Conservation (phyloP, 768 basidiomycete species). For the Hysterangium stoloniferum region DNA sequence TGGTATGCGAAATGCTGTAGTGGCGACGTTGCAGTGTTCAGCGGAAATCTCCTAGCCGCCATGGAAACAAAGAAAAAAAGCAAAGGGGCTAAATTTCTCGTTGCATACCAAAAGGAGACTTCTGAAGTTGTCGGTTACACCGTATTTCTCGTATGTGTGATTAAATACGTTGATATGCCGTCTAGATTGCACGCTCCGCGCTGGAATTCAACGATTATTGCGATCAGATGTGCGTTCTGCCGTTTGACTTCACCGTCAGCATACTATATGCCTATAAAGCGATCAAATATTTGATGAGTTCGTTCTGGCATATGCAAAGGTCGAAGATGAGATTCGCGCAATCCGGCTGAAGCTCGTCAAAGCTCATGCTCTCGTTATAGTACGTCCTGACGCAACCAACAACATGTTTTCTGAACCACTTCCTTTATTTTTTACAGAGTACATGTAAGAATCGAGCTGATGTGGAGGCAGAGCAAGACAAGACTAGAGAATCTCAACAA, state of each 20-base stretch:
- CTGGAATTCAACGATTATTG: conserved; percentile 4
- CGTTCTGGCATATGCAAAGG: neutral
- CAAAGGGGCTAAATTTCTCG: neutral
- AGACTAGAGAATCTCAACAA: conserved; percentile 1
- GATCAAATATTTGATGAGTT: conserved; percentile 3
- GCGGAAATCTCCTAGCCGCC: neutral
- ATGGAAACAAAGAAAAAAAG: conserved; percentile 5
- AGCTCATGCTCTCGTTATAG: conserved; percentile 1
- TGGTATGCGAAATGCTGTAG: neutral
- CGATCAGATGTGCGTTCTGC: conserved; percentile 7
- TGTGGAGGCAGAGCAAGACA: neutral
- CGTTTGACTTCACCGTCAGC: neutral
- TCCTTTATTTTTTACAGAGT: neutral
- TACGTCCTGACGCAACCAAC: neutral
- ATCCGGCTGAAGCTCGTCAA: conserved; percentile 4
- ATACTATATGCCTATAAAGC: neutral
- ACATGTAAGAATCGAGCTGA: neutral
- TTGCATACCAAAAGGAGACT: neutral
- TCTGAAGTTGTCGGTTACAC: neutral
- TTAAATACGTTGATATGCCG: neutral
- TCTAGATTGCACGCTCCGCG: conserved; percentile 1
- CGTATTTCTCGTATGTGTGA: neutral
- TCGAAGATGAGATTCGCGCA: conserved; percentile 8
- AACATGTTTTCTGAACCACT: neutral
- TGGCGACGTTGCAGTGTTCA: neutral